Evolutionary conservation across 75 land plant genomes (phyloP).

Genomic region (Adiantum capillusveneris): DNA sequence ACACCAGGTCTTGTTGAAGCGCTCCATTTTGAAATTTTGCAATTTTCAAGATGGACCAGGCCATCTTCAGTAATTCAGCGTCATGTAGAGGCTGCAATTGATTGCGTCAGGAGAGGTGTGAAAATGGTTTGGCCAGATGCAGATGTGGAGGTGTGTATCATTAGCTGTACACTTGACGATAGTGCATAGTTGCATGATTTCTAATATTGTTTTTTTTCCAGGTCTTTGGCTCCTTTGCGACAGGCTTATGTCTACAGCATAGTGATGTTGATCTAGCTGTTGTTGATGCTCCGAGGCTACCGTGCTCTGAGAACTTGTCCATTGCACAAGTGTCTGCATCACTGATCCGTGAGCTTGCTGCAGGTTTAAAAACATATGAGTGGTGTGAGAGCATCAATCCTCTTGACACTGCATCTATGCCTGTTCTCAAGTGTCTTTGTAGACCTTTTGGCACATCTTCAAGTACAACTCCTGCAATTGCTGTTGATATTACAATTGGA

Average conservation of each 20-base stretch:
- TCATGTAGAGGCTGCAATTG: constrained; percentile 35
- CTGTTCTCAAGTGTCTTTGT: constrained; percentile 33
- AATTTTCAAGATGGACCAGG: constrained; percentile 29
- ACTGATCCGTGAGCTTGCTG: constrained; percentile 27
- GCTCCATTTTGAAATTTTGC: constrained; percentile 31
- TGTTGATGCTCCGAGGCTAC: constrained; percentile 17
- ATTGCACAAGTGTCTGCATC: constrained; percentile 9
- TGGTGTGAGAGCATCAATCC: constrained; percentile 34
- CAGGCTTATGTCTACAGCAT: constrained; percentile 39
- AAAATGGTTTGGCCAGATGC: constrained; percentile 32
- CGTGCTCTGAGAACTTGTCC: constrained; percentile 8
- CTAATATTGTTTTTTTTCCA: constrained; percentile 11
- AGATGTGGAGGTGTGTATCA: constrained; percentile 37
- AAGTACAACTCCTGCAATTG: constrained; percentile 11
- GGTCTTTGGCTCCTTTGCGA: constrained; percentile 46
- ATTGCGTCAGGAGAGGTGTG: constrained; percentile 32
- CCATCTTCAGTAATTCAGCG: constrained; percentile 23
- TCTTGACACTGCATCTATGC: constrained; percentile 34
- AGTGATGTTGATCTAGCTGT: constrained; percentile 46
- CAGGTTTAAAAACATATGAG: constrained; percentile 14
- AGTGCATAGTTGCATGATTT: no score
- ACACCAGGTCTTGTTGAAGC: constrained; percentile 16
- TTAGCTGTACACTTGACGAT: background rate
- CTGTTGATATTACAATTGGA: constrained; percentile 38
- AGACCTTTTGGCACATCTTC: constrained; percentile 8